Base-by-base conservation (phyloP, 164 flowering plant species). In the Nelumbo lutea region DNA sequence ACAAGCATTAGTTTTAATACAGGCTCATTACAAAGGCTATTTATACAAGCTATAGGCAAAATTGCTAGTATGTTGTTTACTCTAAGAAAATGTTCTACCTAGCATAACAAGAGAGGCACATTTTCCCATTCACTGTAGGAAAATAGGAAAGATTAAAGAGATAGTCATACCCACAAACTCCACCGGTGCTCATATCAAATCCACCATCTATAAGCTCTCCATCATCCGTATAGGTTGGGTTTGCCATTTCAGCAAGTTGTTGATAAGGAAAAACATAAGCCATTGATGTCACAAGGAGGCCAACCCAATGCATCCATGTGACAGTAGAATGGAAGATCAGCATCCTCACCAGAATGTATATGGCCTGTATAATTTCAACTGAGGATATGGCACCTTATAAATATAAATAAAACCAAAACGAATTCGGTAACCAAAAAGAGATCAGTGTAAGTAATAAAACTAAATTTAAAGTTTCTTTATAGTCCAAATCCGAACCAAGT, bases 151-250 rank as follows among this genome's bases (percentile, higher is more conserved):
- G 41, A 46, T 27, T 27, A 9, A 14, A 42, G 52, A 59, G 47
- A 39, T 65, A 58, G 57, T 60, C 87, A 71, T 85, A 93, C 98
- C 95, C 89, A 77, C 97, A 88, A 70, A 91, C 79, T 69, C 98
- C 97, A 77, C 89, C 92, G 40, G 95, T 87, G 70, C 81, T 86
- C 97, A 94, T 91, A 78, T 94, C 98, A 71, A 85, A 91, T 38
- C 98, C 98, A 10, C 98, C 98, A 82, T 94, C 98, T 9, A 86
- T 50, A 65, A 94, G 93, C 65, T 94, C 98, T 3, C 98, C 98
- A 61, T 81, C 79, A 61, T 83, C 85, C 27, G 74, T 74, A 79
- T 85, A 91, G 40, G 79, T 9, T 42, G 98, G 95, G 38, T 79
- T 80, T 15, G 98, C 96, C 98, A 94, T 91, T 10, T 74, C 68